Evolutionary conservation across 805 yeast species (phyloP).

Genomic region (Danielia oregonensis): DNA sequence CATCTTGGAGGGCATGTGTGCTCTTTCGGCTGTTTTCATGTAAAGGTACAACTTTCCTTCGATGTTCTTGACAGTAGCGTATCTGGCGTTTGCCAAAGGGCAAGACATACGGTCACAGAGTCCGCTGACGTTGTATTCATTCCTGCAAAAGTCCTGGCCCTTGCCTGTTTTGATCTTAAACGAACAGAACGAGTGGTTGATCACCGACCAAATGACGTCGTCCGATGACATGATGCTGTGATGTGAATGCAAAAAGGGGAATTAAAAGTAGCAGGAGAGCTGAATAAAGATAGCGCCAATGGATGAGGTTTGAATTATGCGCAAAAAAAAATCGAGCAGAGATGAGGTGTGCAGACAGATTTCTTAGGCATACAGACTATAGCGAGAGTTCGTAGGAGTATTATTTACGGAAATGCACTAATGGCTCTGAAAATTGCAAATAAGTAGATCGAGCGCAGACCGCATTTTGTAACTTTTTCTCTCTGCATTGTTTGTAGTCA

Average conservation of each 20-base stretch:
- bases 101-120: conserved; percentile 91
- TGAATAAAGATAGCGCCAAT: neutral
- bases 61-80: conserved; percentile 80
- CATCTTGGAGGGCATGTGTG: conserved; percentile 87
- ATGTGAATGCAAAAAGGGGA: conserved; percentile 1
- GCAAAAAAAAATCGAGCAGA: conserved; percentile 4
- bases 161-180: conserved; percentile 87
- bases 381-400: too few relatives aligned
- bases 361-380: too few relatives aligned
- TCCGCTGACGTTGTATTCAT: conserved; percentile 94
- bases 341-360: conserved; percentile 3
- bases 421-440: too few relatives aligned
- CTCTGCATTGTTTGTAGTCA: too few relatives aligned
- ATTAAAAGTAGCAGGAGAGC: neutral
- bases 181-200: conserved; percentile 93
- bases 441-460: too few relatives aligned
- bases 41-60: conserved; percentile 80
- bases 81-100: conserved; percentile 91
- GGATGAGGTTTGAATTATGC: neutral
- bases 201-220: conserved; percentile 95
- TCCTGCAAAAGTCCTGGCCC: conserved; percentile 89
- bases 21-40: conserved; percentile 97
- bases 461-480: too few relatives aligned
- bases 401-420: too few relatives aligned
- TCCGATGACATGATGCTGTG: conserved; percentile 44